Percentiles rank a stretch among this genome's conserved stretches.
Conservation (phyloP, 169 alveolate species). For the Plasmodium inui region DNA sequence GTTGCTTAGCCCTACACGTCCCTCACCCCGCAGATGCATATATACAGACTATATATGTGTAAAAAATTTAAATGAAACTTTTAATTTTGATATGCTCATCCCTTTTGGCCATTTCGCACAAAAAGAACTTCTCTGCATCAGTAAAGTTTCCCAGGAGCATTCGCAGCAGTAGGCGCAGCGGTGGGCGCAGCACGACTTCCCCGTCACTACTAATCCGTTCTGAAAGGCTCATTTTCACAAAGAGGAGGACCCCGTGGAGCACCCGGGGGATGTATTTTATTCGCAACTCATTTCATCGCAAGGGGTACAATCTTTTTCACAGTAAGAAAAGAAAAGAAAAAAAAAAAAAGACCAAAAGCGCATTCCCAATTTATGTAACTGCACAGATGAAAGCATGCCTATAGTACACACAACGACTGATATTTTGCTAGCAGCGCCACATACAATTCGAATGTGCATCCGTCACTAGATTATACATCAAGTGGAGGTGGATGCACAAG, state of each 20-base stretch:
- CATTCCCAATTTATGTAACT: neutral
- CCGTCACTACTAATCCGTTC: neutral
- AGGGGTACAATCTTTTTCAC: neutral
- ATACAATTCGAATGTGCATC: neutral
- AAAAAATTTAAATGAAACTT: slow-evolving; percentile 52
- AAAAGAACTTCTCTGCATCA: slow-evolving; percentile 6
- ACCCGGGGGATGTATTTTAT: slow-evolving; percentile 44
- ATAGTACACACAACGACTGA: neutral
- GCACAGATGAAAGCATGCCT: neutral
- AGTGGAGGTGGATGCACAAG: neutral
- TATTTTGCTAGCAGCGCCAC: neutral
- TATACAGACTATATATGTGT: slow-evolving; percentile 16
- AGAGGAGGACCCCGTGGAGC: neutral
- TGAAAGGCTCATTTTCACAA: neutral
- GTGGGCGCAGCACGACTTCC: neutral
- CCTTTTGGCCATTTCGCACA: slow-evolving; percentile 22
- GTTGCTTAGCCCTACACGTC: neutral
- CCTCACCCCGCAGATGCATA: neutral
- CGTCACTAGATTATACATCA: neutral
- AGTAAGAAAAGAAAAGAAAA: slow-evolving; percentile 24
- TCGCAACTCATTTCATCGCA: slow-evolving; percentile 7
- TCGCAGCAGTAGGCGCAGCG: neutral
- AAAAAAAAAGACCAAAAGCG: neutral
- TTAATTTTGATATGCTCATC: slow-evolving; percentile 14
- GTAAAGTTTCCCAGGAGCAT: neutral